Evolutionary conservation across 2,329 filamentous ascomycete genomes (phyloP), one percentile per base, ranked within the genome.

Genomic region (Botrytis medusae): DNA sequence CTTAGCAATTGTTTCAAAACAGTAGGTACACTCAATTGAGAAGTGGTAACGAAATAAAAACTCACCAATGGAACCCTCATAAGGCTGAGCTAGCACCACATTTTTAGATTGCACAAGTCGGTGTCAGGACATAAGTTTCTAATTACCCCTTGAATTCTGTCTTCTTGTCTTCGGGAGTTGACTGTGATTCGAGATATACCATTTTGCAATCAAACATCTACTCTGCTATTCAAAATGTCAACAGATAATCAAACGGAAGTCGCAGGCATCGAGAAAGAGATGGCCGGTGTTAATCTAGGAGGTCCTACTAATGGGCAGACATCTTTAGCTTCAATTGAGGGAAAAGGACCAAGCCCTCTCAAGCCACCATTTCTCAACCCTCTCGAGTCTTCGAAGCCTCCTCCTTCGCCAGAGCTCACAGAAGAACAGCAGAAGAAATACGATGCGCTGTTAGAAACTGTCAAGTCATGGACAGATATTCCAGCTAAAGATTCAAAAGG

Each of bases 351-450:
- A 68, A 83, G 83, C 12, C 77, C 83, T 32, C 81, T 85, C 72
- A 85, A 86, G 77, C 78, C 77, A 29, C 80, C 80, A 42, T 76
- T 81, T 34, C 71, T 78, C 69, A 75, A 80, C 40, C 80, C 80
- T 2, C 54, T 77, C 22, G 72, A 75, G 54, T 74, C 76, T 42
- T 67, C 74, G 29, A 73, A 72, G 25, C 74, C 76, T 40, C 89
- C 92, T 4, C 81, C 84, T 20, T 81, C 88, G 9, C 85, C 86
- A 16, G 82, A 88, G 9, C 88, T 98, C 78, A 94, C 91, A 18
- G 80, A 88, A 16, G 94, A 97, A 51, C 93, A 98, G 83, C 84
- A 93, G 80, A 82, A 86, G 77, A 98, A 97, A 84, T 98, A 98
- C 84, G 88, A 91, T 61, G 85, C 89, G 76, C 86, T 98, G 69